Evolutionary conservation across 192 early-diverging fungal genomes (phyloP).

Genomic region (Coemansia erecta): DNA sequence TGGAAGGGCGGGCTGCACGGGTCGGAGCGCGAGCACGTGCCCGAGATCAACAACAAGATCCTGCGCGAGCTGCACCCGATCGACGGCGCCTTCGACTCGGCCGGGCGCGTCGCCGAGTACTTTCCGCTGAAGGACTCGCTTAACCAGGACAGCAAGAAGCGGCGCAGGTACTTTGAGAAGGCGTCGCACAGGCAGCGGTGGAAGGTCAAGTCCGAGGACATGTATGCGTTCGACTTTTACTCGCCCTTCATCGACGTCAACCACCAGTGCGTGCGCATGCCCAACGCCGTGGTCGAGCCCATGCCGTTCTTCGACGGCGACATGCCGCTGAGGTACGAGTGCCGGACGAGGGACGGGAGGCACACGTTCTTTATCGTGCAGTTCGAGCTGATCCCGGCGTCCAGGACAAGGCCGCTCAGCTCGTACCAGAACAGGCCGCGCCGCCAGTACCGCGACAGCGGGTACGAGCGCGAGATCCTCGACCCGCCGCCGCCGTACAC

Average conservation of each 20-base stretch:
- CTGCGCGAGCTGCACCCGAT: conserved; percentile 48
- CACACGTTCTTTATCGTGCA: conserved; percentile 53
- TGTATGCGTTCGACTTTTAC: conserved; percentile 52
- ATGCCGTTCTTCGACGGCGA: conserved; percentile 53
- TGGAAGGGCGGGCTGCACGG: conserved; percentile 49
- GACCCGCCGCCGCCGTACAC: conserved; percentile 52
- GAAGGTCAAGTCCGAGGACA: conserved; percentile 40
- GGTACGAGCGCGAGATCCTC: conserved; percentile 52
- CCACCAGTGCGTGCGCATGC: conserved; percentile 56
- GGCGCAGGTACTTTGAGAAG: conserved; percentile 49
- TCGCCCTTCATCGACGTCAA: conserved; percentile 55
- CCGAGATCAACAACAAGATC: conserved; percentile 53
- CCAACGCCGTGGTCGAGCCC: conserved; percentile 51
- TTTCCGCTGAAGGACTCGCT: conserved; percentile 48
- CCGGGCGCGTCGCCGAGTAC: conserved; percentile 48
- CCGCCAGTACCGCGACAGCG: conserved; percentile 53
- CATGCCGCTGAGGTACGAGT: conserved; percentile 52
- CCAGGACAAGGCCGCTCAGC: conserved; percentile 36
- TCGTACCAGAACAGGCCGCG: conserved; percentile 30
- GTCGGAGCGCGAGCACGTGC: conserved; percentile 21
- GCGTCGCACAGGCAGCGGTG: conserved; percentile 43
- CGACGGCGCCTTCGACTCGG: conserved; percentile 45
- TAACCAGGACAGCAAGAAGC: conserved; percentile 53
- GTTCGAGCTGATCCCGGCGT: conserved; percentile 51
- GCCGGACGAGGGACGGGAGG: conserved; percentile 38